Evolutionary conservation across 768 basidiomycete genomes (phyloP).

Genomic region (Tricholomella constricta): DNA sequence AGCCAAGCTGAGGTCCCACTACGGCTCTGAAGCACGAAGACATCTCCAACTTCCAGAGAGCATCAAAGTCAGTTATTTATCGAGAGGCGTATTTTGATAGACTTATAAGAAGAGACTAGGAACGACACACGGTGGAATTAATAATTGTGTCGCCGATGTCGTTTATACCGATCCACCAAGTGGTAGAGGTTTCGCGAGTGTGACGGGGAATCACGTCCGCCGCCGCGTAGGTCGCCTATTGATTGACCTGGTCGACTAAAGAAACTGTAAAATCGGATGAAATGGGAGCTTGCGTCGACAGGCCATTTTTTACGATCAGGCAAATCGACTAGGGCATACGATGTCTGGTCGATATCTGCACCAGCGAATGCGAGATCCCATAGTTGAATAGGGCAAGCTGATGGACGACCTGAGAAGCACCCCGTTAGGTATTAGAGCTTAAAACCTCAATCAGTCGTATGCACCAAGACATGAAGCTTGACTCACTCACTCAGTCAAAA

Average conservation of each 20-base stretch:
- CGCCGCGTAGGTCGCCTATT: slow-evolving; percentile 48
- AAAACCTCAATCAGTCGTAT: background rate
- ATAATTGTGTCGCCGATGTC: slow-evolving; percentile 53
- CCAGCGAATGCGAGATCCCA: slow-evolving; percentile 63
- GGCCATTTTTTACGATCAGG: no score
- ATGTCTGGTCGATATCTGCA: slow-evolving; percentile 42
- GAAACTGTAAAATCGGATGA: slow-evolving; percentile 48
- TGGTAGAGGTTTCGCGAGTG: slow-evolving; percentile 41
- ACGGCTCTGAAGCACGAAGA: slow-evolving; percentile 50
- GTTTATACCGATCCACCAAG: slow-evolving; percentile 65
- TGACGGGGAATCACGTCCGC: slow-evolving; percentile 48
- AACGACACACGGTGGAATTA: slow-evolving; percentile 35
- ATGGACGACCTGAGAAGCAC: slow-evolving; percentile 47
- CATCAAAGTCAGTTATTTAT: slow-evolving; percentile 48
- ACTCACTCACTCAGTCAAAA: slow-evolving; percentile 46
- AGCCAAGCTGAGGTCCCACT: slow-evolving; percentile 29
- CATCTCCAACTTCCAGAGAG: slow-evolving; percentile 55
- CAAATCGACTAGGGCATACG: slow-evolving; percentile 28
- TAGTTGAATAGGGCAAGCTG: slow-evolving; percentile 44
- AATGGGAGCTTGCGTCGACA: slow-evolving; percentile 42
- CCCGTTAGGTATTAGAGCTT: slow-evolving; percentile 57
- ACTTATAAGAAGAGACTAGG: background rate
- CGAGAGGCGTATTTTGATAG: background rate
- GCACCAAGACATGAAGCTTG: background rate
- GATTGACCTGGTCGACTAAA: slow-evolving; percentile 50